These are phyloP conservation scores for Leccinellum luteum DNA, from an alignment of 768 basidiomycete genomes.

Conservation along the genomic window DNA sequence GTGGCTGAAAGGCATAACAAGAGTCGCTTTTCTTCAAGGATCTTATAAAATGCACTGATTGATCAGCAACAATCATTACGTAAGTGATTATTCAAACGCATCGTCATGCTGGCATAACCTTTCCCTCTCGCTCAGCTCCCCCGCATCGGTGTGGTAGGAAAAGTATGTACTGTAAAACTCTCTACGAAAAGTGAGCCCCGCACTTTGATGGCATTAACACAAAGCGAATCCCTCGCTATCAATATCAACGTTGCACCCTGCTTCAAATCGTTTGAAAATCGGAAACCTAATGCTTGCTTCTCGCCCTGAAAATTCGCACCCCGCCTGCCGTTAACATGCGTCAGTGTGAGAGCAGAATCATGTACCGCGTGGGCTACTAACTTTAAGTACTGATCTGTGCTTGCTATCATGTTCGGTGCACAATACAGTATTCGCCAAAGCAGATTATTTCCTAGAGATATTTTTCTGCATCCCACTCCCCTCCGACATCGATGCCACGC, in stretches of 20 bases:
- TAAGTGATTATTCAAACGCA: constrained; percentile 7
- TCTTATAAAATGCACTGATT: constrained; percentile 1
- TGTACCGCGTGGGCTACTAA: background rate
- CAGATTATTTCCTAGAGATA: background rate
- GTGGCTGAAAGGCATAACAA: constrained; percentile 76
- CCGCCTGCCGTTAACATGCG: constrained; percentile 11
- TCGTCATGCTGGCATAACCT: background rate
- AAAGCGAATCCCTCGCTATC: constrained; percentile 18
- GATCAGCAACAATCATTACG: constrained; percentile 11
- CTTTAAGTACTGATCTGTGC: background rate
- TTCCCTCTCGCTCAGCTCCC: background rate
- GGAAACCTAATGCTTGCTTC: constrained; percentile 28
- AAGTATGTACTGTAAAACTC: background rate
- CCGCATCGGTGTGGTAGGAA: background rate
- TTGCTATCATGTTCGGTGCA: background rate
- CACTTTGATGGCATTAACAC: constrained; percentile 21
- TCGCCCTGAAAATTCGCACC: constrained; percentile 27
- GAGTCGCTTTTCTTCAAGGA: background rate
- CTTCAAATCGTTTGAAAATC: constrained; percentile 30
- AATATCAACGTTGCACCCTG: constrained; percentile 4
- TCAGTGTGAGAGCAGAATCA: constrained; percentile 4
- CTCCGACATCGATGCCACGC: background rate
- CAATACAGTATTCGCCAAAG: background rate
- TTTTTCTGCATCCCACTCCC: background rate
- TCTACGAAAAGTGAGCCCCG: constrained; percentile 16